Evolutionary conservation across 805 yeast species (phyloP).

Genomic region (Monosporozyma solicola): DNA sequence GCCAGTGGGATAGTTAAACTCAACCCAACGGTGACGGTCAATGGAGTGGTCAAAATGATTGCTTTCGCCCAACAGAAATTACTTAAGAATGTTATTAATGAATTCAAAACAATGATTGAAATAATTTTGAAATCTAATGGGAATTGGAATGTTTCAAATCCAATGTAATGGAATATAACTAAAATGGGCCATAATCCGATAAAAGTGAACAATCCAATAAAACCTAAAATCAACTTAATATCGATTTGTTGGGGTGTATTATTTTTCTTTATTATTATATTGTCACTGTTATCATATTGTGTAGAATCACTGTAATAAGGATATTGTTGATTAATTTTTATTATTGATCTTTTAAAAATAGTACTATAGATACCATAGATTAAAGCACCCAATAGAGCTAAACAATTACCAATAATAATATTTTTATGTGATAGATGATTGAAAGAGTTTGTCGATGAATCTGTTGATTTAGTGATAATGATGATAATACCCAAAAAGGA

Average conservation of each 20-base stretch:
- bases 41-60: conserved; percentile 78
- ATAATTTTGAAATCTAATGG: conserved; percentile 45
- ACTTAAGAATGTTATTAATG: conserved; percentile 65
- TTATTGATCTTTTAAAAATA: conserved; percentile 55
- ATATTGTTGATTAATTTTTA: conserved; percentile 34
- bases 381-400: conserved; percentile 74
- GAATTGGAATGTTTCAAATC: conserved; percentile 57
- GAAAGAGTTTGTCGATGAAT: no score
- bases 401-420: conserved; percentile 53
- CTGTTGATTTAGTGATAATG: conserved; percentile 41
- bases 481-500: conserved; percentile 68
- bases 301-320: conserved; percentile 30
- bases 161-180: conserved; percentile 47
- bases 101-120: conserved; percentile 45
- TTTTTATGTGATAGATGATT: conserved; percentile 15
- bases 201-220: conserved; percentile 76
- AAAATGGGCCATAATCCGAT: conserved; percentile 71
- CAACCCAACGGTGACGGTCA: conserved; percentile 87
- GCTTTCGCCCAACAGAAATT: conserved; percentile 94
- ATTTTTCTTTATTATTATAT: no score
- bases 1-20: conserved; percentile 91
- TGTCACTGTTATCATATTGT: background rate
- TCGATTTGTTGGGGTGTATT: conserved; percentile 34
- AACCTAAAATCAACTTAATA: conserved; percentile 81
- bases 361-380: conserved; percentile 88